Evolutionary conservation across 1,139 yeast genomes (phyloP).

Genomic region (Lodderomyces parapsilosis): DNA sequence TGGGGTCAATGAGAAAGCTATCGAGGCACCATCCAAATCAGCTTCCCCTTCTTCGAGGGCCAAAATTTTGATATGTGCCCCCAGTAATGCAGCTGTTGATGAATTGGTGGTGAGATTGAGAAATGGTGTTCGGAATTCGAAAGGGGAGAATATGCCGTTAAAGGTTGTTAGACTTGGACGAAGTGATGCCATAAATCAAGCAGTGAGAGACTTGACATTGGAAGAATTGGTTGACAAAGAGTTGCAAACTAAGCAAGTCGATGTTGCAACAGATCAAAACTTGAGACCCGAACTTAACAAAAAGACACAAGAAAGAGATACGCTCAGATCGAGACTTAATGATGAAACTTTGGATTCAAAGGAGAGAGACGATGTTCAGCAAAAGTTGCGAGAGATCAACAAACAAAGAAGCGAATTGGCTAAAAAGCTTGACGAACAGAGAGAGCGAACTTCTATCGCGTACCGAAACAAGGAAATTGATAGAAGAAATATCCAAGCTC

Average conservation of each 20-base stretch:
- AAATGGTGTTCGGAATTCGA: constrained; percentile 60
- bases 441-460: constrained; percentile 69
- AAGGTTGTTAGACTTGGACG: constrained; percentile 87
- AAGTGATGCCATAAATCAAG: constrained; percentile 80
- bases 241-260: constrained; percentile 42
- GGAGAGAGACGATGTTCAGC: constrained; percentile 46
- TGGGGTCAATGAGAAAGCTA: constrained; percentile 24
- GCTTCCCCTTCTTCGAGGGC: constrained; percentile 11
- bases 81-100: constrained; percentile 98
- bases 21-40: constrained; percentile 22
- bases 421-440: constrained; percentile 69
- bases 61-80: constrained; percentile 86
- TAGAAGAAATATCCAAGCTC: constrained; percentile 70
- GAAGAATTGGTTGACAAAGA: constrained; percentile 83
- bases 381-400: constrained; percentile 51
- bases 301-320: constrained; percentile 52
- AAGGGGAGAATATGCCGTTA: constrained; percentile 62
- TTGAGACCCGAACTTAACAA: constrained; percentile 54
- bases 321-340: constrained; percentile 39
- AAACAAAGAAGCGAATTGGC: constrained; percentile 68
- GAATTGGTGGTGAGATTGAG: constrained; percentile 87
- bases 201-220: constrained; percentile 79
- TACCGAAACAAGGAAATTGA: constrained; percentile 77
- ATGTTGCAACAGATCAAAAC: constrained; percentile 40
- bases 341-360: constrained; percentile 31